phyloP scores from a whole-genome alignment of 331 rosid species.

The Quercus tomentella region DNA sequence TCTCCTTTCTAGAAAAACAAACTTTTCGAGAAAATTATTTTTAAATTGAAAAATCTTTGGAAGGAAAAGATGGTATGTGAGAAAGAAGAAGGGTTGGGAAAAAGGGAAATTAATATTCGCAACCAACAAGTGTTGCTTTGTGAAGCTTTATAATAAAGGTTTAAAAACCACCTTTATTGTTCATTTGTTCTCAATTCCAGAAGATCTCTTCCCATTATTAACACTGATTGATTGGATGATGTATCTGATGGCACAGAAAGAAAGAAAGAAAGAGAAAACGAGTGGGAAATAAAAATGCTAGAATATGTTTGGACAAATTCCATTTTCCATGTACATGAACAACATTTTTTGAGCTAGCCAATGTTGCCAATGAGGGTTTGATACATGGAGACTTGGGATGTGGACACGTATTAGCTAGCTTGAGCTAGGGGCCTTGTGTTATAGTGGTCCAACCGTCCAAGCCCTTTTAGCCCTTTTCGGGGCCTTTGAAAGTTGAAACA shows the following conservation, averaged over 20 bases:
- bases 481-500: neutral
- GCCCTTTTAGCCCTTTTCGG: conserved; percentile 11
- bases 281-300: conserved; percentile 18
- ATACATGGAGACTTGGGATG: no score
- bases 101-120: conserved; percentile 53
- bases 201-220: conserved; percentile 50
- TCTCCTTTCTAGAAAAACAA: conserved; percentile 20
- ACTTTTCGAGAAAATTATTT: conserved; percentile 25
- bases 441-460: conserved; percentile 59
- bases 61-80: conserved; percentile 3
- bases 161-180: conserved; percentile 30
- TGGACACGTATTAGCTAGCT: neutral
- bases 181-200: conserved; percentile 30
- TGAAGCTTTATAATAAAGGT: conserved; percentile 29
- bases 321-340: conserved; percentile 11
- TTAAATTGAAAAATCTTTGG: neutral
- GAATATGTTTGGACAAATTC: conserved; percentile 52
- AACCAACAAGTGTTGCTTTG: conserved; percentile 36
- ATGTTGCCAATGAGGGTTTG: neutral
- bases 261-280: conserved; percentile 1
- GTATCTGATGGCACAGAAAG: conserved; percentile 48
- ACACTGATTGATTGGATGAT: conserved; percentile 54
- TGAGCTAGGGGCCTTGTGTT: conserved; percentile 4
- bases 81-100: conserved; percentile 12
- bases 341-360: neutral